Percentiles rank a stretch among this genome's conserved stretches.
phyloP scores from a whole-genome alignment of 768 basidiomycete species.

The Cystofilobasidium ferigula region DNA sequence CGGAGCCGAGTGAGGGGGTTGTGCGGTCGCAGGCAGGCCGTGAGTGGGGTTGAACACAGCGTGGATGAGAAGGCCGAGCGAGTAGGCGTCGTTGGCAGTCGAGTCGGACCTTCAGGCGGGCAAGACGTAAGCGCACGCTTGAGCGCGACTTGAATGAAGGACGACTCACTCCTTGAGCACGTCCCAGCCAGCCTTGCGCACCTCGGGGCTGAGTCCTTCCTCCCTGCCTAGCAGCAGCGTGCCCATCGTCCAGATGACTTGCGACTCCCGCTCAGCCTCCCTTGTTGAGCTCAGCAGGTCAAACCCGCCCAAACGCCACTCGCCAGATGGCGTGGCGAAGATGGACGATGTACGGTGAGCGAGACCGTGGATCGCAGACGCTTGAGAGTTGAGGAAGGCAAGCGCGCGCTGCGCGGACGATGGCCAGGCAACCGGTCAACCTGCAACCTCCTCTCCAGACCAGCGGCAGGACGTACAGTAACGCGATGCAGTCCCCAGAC shows the following conservation, averaged over 20 bases:
- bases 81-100: constrained; percentile 70
- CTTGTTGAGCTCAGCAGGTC: constrained; percentile 75
- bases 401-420: constrained; percentile 56
- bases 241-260: constrained; percentile 54
- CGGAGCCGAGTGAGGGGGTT: constrained; percentile 67
- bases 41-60: constrained; percentile 73
- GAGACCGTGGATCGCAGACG: constrained; percentile 71
- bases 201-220: constrained; percentile 65
- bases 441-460: not conserved
- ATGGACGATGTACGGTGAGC: constrained; percentile 55
- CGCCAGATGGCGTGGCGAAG: constrained; percentile 83
- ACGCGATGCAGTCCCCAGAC: constrained; percentile 88
- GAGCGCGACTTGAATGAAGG: not conserved
- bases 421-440: not conserved
- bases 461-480: constrained; percentile 49
- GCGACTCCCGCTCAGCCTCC: constrained; percentile 48
- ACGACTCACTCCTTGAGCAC: constrained; percentile 62
- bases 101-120: constrained; percentile 42
- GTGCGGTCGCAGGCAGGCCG: constrained; percentile 50
- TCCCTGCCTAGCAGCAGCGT: constrained; percentile 53
- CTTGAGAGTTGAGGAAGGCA: constrained; percentile 77
- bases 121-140: not conserved
- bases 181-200: constrained; percentile 76
- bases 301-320: constrained; percentile 94
- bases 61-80: constrained; percentile 75